A percentile compares a stretch with the other conserved stretches of the same genome.
Conservation (phyloP, 345 rosid species). For the Raphanus raphanistrum region DNA sequence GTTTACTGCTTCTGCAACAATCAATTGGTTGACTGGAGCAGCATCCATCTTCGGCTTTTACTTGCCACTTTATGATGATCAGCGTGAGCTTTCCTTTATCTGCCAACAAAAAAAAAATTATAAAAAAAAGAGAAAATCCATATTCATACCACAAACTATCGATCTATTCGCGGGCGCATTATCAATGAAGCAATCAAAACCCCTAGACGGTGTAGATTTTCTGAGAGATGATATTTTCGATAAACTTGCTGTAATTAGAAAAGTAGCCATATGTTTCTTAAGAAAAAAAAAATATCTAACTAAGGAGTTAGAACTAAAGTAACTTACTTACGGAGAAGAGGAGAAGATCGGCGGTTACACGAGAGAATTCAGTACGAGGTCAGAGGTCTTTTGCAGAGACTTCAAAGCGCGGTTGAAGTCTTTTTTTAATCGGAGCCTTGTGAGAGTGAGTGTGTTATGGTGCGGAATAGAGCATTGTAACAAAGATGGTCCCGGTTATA, state of each 20-base stretch:
- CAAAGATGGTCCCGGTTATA: background rate
- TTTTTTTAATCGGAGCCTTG: background rate
- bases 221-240: background rate
- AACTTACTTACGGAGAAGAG: conserved; percentile 10
- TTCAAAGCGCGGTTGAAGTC: background rate
- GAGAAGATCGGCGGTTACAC: conserved; percentile 38
- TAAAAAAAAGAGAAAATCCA: background rate
- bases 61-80: conserved; percentile 32
- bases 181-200: conserved; percentile 7
- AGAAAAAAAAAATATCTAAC: background rate
- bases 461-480: background rate
- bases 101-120: conserved; percentile 23
- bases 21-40: conserved; percentile 8
- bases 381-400: background rate
- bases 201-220: background rate
- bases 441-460: no score
- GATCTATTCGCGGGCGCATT: background rate
- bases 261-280: conserved; percentile 37
- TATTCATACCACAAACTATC: background rate
- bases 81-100: conserved; percentile 36
- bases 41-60: conserved; percentile 19
- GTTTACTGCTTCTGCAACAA: conserved; percentile 42
- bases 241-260: no score
- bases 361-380: background rate
- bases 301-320: conserved; percentile 24